Base-by-base conservation (phyloP, 2,329 filamentous ascomycete species). In the Fusarium ambrosium region DNA sequence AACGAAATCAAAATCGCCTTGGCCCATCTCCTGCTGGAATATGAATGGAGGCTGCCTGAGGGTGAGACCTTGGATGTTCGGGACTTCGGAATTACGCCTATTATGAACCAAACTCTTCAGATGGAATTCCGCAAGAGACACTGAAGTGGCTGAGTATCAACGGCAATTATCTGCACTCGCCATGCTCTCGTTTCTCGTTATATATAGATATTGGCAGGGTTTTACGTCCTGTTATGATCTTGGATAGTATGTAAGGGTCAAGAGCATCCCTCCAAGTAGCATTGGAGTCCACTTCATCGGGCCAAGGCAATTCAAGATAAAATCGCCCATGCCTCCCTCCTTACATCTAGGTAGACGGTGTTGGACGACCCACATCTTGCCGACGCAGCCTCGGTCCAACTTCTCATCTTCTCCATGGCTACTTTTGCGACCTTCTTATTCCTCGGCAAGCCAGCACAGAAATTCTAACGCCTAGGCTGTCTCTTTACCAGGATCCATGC, bases 1-100 rank as follows among this genome's bases (percentile, higher is more conserved):
- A 58, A 58, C 20, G 55, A 58, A 34, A 58, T 58, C 20, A 58
- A 39, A 14, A 39, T 58, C 8, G 55, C 55, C 8, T 10, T 58
- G 34, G 55, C 55, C 4, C 34, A 39, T 22, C 13, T 58, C 7
- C 4, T 58, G 14, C 2, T 58, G 20, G 29, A 58, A 10, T 58
- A 58, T 18, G 55, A 58, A 11, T 58, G 34, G 55, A 36, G 14
- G 34, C 11, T 58, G 5, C 55, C 55, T 1, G 20, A 58, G 9
- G 32, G 32, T 6, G 32, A 58, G 10, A 20, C 8, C 9, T 58
- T 37, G 32, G 55, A 37, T 14, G 8, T 37, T 14, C 20, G 37
- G n/a, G 55, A 37, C 6, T 58, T 58, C 37, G 55, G 55, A 0
- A 58, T 58, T 4, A 58, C 55, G 32, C 55, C 55, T 6, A 58